phyloP scores from a whole-genome alignment of 2,329 filamentous ascomycete genomes.

The Emydomyces testavorans region DNA sequence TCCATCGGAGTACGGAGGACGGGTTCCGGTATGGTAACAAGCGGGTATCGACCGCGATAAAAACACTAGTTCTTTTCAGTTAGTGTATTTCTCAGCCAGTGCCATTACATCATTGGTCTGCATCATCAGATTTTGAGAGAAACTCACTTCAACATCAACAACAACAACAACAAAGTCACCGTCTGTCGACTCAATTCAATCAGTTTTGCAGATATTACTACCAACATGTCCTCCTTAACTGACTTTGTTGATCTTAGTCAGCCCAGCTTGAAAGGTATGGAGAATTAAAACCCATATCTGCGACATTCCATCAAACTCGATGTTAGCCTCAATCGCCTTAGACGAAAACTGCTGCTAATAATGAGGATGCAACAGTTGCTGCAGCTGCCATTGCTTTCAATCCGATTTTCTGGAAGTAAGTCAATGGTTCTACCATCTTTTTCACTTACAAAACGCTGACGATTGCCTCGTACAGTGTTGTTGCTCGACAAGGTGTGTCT shows the following conservation, averaged over 20 bases:
- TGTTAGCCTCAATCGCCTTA: background rate
- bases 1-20: too few relatives aligned
- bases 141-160: too few relatives aligned
- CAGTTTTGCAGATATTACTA: too few relatives aligned
- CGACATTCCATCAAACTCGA: background rate
- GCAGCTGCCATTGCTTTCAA: constrained; percentile 81
- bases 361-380: constrained; percentile 48
- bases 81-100: too few relatives aligned
- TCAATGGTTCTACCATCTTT: constrained; percentile 18
- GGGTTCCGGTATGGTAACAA: too few relatives aligned
- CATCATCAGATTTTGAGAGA: too few relatives aligned
- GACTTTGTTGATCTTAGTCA: constrained; percentile 52
- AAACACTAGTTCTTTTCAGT: too few relatives aligned
- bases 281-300: background rate
- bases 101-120: too few relatives aligned
- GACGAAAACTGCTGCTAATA: background rate
- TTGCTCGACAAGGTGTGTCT: constrained; percentile 62
- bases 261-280: constrained; percentile 54
- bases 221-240: constrained; percentile 27
- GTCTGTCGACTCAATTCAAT: too few relatives aligned
- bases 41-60: too few relatives aligned
- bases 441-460: background rate
- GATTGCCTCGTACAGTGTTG: constrained; percentile 48
- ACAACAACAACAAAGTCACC: too few relatives aligned
- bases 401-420: constrained; percentile 99